Evolutionary conservation across 192 early-diverging fungal genomes (phyloP), one percentile per base, ranked within the genome.

Genomic region (Rhizoclosmatium sp.): DNA sequence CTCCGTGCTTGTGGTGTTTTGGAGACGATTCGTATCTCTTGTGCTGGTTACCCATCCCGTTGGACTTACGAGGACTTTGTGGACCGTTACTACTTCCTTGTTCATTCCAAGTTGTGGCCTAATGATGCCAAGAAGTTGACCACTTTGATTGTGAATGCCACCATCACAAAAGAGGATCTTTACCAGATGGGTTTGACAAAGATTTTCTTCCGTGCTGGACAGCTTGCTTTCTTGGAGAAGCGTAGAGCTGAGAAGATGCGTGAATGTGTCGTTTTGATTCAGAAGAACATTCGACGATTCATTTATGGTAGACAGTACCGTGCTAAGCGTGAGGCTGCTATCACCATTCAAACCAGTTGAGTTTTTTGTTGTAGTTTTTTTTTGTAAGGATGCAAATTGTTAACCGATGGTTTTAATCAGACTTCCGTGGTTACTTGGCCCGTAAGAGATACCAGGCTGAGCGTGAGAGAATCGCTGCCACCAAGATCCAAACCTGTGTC

Each of bases 181-280:
- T 98, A 90, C 86, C 96, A 98, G 87, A 87, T 98, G 19, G 98
- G 98, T 75, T 82, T 92, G 47, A 94, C 95, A 12, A 99, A 99
- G 85, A 94, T 99, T 64, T 99, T 99, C 87, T 99, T 99, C 96
- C 92, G 98, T 42, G 94, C 98, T 61, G 98, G 98, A 69, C 93
- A 95, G 89, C 76, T 95, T 60, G 95, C 95, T 14, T 93, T 88
- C 79, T 80, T 96, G 70, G 97, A 99, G 79, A 98, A 96, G 84
- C 86, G 94, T 65, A 92, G 97, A 46, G 86, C 94, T 3, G 73
- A 75, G 46, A 75, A 64, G 45, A 86, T 95, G 75, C 93, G 93
- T 42, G 85, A 85, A 16, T 94, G 93, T 59, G 96, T 95, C 49
- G 91, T 94, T 3, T 59, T 95, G 67, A 92, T 98, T 78, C 96